Base-by-base conservation (phyloP, 108 stramenopile genomes). In the Nannochloropsis oceanica region DNA sequence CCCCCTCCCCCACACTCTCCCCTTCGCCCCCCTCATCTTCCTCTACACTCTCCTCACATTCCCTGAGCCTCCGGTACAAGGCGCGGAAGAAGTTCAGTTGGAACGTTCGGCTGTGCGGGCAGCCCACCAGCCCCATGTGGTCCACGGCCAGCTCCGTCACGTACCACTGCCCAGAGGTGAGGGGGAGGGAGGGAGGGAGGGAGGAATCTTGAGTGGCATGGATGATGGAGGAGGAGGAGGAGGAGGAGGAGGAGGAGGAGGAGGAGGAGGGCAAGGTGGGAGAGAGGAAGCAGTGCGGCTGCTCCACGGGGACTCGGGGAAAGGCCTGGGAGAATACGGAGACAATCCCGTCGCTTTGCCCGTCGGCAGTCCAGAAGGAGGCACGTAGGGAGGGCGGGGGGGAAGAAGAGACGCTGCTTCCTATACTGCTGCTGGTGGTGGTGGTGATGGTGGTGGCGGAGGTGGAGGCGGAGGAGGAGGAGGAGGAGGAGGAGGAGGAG, bases 381-480 rank as follows among this genome's bases (percentile, higher is more conserved):
- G n/a, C n/a, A n/a, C n/a, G n/a, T 50, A 13, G 46, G 46, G 46
- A 50, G 46, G 46, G 46, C 13, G 14, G 46, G 46, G 46, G 14
- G 46, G 46, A 50, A 14, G 46, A 14, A 14, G 14, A 50, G 46
- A 14, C 13, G 46, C 13, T 50, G 46, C 46, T 14, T 12, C 46
- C 46, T 13, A 50, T 12, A 13, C 80, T 13, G 83, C 84, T 20
- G 87, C 83, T 80, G 87, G 87, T 83, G 87, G 80, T 87, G 43
- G 50, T 87, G 27, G 44, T 87, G 79, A 83, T 84, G 43, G 43
- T 80, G 82, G 83, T 79, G 83, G 79, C 84, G 43, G 83, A 87
- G 83, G 83, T 84, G 84, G 90, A 91, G 81, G 90, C 90, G 8
- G 82, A 86, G 83, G 90, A 91, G 27, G 90, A 91, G 90, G 87